These are phyloP conservation scores for Ophioceras dolichostomum DNA, from an alignment of 2,329 filamentous ascomycete species.

Conservation along the genomic window DNA sequence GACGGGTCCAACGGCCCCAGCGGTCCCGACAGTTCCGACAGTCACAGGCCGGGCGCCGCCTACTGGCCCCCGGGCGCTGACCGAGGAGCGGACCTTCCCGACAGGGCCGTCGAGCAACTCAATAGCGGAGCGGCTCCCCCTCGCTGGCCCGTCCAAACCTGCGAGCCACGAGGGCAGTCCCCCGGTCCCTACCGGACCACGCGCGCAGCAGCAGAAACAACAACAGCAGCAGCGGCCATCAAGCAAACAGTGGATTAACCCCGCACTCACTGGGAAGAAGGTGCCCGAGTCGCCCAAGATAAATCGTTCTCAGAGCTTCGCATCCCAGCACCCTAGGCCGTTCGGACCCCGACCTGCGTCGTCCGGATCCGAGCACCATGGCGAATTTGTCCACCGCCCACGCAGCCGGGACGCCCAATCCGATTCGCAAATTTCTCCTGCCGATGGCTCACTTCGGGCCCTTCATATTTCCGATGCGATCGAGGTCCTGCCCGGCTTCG, in stretches of 20 bases:
- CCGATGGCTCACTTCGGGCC: slow-evolving; percentile 23
- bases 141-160: slow-evolving; percentile 30
- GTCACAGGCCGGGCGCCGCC: slow-evolving; percentile 35
- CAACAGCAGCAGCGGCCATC: slow-evolving; percentile 27
- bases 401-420: slow-evolving; percentile 41
- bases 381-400: slow-evolving; percentile 31
- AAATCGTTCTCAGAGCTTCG: slow-evolving; percentile 36
- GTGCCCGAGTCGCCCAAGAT: slow-evolving; percentile 38
- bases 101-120: slow-evolving; percentile 21
- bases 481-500: slow-evolving; percentile 20
- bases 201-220: slow-evolving; percentile 31
- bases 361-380: slow-evolving; percentile 24
- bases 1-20: too few relatives aligned
- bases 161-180: slow-evolving; percentile 28
- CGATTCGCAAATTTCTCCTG: slow-evolving; percentile 20
- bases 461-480: slow-evolving; percentile 33
- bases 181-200: slow-evolving; percentile 39
- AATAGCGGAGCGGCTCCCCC: slow-evolving; percentile 22
- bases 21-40: too few relatives aligned
- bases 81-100: slow-evolving; percentile 34
- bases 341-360: slow-evolving; percentile 21
- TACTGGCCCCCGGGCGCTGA: slow-evolving; percentile 39
- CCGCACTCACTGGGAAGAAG: slow-evolving; percentile 31
- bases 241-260: slow-evolving; percentile 49
- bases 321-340: slow-evolving; percentile 23